Percentiles rank a stretch among this genome's conserved stretches.
Evolutionary conservation across 441 rosid species (phyloP).

Genomic region (Pelargonium fulgidum): DNA sequence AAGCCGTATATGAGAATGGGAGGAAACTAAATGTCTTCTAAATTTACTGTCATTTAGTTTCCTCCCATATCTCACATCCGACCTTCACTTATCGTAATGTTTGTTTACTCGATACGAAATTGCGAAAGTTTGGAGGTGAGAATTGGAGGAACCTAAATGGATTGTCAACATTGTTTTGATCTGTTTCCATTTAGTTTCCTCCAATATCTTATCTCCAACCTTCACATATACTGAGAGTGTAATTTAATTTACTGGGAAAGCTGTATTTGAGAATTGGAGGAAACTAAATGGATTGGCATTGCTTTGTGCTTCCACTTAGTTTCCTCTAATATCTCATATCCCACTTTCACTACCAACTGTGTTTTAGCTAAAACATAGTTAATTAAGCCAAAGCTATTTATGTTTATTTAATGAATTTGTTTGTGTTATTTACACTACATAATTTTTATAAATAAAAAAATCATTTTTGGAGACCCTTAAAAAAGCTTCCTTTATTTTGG

Average conservation of each 20-base stretch:
- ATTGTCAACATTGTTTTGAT: not conserved
- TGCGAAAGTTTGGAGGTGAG: not conserved
- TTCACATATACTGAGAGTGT: not conserved
- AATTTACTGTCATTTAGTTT: conserved; percentile 1
- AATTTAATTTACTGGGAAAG: not conserved
- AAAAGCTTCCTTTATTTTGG: too few relatives aligned
- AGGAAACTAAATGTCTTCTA: not conserved
- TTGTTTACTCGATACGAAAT: not conserved
- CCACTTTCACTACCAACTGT: not conserved
- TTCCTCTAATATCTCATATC: conserved; percentile 23
- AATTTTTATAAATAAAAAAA: too few relatives aligned
- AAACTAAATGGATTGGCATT: conserved; percentile 6
- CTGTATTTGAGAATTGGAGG: conserved; percentile 22
- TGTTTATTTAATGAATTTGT: too few relatives aligned
- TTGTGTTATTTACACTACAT: too few relatives aligned
- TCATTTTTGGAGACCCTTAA: too few relatives aligned
- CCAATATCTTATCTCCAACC: conserved; percentile 7
- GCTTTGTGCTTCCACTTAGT: conserved; percentile 15
- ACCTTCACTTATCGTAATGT: not conserved
- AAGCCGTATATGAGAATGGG: not conserved
- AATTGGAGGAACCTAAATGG: not conserved
- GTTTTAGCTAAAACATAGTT: too few relatives aligned
- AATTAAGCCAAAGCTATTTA: too few relatives aligned
- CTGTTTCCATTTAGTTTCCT: not conserved
- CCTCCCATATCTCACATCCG: conserved; percentile 8